Evolutionary conservation across 768 basidiomycete species (phyloP).

Genomic region (Rhizopogon rudus): DNA sequence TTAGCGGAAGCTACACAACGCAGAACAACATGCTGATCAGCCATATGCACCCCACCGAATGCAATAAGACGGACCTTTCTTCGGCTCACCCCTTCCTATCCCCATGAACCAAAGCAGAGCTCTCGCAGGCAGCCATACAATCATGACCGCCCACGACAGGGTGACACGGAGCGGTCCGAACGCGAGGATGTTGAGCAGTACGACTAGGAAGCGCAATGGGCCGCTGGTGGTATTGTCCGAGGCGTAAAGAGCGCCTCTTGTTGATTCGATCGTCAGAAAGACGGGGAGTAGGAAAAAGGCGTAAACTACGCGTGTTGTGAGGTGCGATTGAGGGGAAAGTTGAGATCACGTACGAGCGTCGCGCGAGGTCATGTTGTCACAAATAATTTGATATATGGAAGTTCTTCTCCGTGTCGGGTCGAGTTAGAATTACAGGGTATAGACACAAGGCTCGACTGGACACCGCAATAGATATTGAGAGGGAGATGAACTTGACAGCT

Average conservation of each 20-base stretch:
- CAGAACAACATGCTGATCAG: not conserved
- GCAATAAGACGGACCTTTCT: constrained; percentile 5
- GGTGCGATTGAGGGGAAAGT: not conserved
- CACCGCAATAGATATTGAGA: too few relatives aligned
- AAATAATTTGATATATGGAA: not conserved
- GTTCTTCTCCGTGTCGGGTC: too few relatives aligned
- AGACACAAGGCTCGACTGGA: not conserved
- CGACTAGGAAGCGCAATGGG: constrained; percentile 3
- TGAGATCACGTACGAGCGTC: not conserved
- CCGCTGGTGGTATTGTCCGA: constrained; percentile 1
- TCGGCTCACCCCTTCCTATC: constrained; percentile 8
- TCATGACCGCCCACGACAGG: not conserved
- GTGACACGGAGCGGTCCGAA: constrained; percentile 5
- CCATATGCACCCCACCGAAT: not conserved
- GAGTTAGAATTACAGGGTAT: not conserved
- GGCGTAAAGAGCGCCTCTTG: constrained; percentile 1
- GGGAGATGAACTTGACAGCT: not conserved
- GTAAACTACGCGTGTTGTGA: constrained; percentile 1
- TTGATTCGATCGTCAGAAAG: constrained; percentile 10
- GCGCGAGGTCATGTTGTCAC: not conserved
- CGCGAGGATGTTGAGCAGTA: not conserved
- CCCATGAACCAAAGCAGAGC: constrained; percentile 13
- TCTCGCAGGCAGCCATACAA: constrained; percentile 6
- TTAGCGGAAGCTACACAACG: not conserved
- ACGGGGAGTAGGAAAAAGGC: constrained; percentile 5